Evolutionary conservation across 2,329 filamentous ascomycete species (phyloP), one percentile per base, ranked within the genome.

Genomic region (Hymenotorrendiella dingleyae): DNA sequence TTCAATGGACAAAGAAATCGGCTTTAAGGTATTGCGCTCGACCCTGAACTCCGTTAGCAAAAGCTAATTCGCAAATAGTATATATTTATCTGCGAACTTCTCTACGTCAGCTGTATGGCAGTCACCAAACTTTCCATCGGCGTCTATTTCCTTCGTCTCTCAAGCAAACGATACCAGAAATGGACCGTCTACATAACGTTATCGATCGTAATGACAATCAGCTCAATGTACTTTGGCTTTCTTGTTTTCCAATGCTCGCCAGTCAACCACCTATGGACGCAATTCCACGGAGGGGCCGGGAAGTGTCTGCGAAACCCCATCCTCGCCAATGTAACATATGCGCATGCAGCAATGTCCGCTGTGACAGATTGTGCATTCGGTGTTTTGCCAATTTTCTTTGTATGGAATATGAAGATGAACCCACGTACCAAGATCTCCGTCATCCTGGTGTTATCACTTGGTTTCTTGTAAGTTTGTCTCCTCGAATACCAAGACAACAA

Each of bases 391-490:
- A 49, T 57, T 2, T 56, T 56, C 30, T 56, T 60, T 34, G 56
- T 60, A 1, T 54, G 52, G 49, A 54, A 45, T 14, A 50, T 60
- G 49, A 45, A 54, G 43, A 58, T 60, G 55, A 53, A 53, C 38
- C 46, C 52, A 1, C 43, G 54, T 3, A 60, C 57, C 16, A 60
- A 60, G 27, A n/a, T 54, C 4, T 67, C 62, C 22, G 56, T 68
- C 11, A 47, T 59, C 24, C 37, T 60, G 2, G 54, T 62, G 43
- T 47, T 62, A 1, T 53, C 49, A 24, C 55, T 69, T 5, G 66
- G 67, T 14, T 63, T 64, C 39, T 55, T 68, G 67, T 69, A 62
- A 35, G 66, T 55, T 19, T n/a, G 16, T 16, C 9, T n/a, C 9
- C 10, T 26, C 11, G 17, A 19, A 12, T 14, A 4, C 7, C 10